Evolutionary conservation across 2,329 filamentous ascomycete genomes (phyloP).

Genomic region (Xylariaceae sp.): DNA sequence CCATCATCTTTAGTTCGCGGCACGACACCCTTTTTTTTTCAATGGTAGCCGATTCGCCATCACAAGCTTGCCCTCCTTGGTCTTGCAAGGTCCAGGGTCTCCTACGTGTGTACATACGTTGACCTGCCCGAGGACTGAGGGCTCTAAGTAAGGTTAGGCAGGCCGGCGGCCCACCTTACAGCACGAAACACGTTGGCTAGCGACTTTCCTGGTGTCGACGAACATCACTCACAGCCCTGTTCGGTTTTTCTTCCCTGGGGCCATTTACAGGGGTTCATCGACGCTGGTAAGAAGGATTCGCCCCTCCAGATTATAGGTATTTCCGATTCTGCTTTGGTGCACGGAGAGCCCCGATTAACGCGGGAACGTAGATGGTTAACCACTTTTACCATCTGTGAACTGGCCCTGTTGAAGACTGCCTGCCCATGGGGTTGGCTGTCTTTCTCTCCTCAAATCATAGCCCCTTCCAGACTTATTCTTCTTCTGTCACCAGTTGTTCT

Average conservation of each 20-base stretch:
- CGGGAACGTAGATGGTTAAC: conserved; percentile 31
- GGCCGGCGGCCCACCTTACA: conserved; percentile 33
- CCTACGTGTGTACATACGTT: conserved; percentile 27
- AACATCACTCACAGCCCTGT: conserved; percentile 42
- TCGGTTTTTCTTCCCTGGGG: conserved; percentile 40
- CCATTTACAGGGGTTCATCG: conserved; percentile 40
- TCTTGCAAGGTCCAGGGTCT: conserved; percentile 35
- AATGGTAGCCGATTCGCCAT: conserved; percentile 33
- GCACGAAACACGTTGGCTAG: conserved; percentile 40
- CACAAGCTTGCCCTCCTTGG: conserved; percentile 30
- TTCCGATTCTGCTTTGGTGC: conserved; percentile 52
- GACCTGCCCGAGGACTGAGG: conserved; percentile 32
- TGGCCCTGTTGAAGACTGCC: conserved; percentile 24
- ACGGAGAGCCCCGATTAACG: conserved; percentile 45
- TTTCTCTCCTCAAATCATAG: conserved; percentile 32
- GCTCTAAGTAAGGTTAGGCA: conserved; percentile 21
- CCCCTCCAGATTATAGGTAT: conserved; percentile 48
- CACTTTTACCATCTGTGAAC: conserved; percentile 30
- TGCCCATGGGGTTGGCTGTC: conserved; percentile 28
- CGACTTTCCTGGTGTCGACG: conserved; percentile 32
- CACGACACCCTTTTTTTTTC: conserved; percentile 13
- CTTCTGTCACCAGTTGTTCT: conserved; percentile 28
- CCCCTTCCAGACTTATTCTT: conserved; percentile 31
- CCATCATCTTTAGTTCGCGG: background rate
- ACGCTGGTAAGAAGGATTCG: conserved; percentile 37